Conservation (phyloP, 768 basidiomycete genomes). For the Naganishia onofrii region DNA sequence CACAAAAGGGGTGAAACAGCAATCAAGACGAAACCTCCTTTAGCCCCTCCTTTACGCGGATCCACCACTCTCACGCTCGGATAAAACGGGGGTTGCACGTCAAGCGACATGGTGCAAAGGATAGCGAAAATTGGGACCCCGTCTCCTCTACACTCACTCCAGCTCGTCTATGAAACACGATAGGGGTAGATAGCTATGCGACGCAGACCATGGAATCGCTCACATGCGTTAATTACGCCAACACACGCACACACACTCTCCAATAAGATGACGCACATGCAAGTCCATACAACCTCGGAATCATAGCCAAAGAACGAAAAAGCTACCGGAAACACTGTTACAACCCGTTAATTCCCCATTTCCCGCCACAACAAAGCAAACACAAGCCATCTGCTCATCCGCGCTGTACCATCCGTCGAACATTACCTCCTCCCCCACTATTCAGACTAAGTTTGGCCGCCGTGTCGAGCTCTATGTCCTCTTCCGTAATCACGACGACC, state of each 20-base stretch:
- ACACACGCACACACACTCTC: too few relatives aligned
- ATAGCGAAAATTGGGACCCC: too few relatives aligned
- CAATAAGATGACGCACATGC: too few relatives aligned
- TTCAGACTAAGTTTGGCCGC: slow-evolving; percentile 14
- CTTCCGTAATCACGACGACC: slow-evolving; percentile 18
- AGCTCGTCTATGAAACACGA: too few relatives aligned
- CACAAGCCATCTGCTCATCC: not conserved
- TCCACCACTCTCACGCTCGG: slow-evolving; percentile 3
- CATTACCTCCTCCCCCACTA: not conserved
- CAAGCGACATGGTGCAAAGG: not conserved
- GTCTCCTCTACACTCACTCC: too few relatives aligned
- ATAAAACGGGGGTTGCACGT: not conserved
- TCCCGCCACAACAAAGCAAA: too few relatives aligned
- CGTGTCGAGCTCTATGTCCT: slow-evolving; percentile 21
- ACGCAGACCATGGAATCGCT: too few relatives aligned
- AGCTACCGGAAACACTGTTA: not conserved
- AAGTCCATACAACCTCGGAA: too few relatives aligned
- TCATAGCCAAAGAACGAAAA: not conserved
- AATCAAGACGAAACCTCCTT: not conserved
- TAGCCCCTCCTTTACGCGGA: not conserved
- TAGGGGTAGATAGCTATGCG: too few relatives aligned
- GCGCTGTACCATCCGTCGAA: slow-evolving; percentile 17
- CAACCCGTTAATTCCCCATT: not conserved
- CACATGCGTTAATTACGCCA: too few relatives aligned
- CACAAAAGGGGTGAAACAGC: too few relatives aligned